These are phyloP conservation scores for Fusarium sulawesiense DNA, from an alignment of 2,329 filamentous ascomycete genomes.

Conservation along the genomic window DNA sequence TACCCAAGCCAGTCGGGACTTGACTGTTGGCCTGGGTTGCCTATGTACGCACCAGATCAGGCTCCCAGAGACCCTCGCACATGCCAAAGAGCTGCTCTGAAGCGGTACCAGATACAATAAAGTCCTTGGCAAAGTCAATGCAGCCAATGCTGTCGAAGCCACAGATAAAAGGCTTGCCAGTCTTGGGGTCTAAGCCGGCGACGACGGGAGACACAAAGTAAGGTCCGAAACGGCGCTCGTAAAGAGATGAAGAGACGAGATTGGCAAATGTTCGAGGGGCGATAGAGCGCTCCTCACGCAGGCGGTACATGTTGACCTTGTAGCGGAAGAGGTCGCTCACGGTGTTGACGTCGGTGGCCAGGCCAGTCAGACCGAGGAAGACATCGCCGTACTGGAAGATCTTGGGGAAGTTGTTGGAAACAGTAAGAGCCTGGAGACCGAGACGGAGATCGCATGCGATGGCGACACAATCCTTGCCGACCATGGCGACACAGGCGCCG, in stretches of 20 bases:
- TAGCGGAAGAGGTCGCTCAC: conserved; percentile 98
- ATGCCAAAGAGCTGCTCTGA: conserved; percentile 99
- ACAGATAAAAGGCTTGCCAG: conserved; percentile 95
- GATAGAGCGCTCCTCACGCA: conserved; percentile 97
- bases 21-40: background rate
- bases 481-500: conserved; percentile 98
- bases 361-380: conserved; percentile 94
- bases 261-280: conserved; percentile 95
- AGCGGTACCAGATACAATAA: conserved; percentile 96
- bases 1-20: background rate
- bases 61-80: conserved; percentile 98
- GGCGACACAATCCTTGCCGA: conserved; percentile 99
- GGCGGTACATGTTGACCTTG: conserved; percentile 99
- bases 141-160: conserved; percentile 99
- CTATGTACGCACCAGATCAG: conserved; percentile 80
- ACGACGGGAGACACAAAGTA: conserved; percentile 97
- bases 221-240: conserved; percentile 95
- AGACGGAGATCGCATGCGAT: conserved; percentile 99
- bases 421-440: conserved; percentile 93
- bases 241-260: conserved; percentile 88
- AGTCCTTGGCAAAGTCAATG: conserved; percentile 99
- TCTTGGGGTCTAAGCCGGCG: conserved; percentile 94
- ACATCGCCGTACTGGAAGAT: conserved; percentile 97
- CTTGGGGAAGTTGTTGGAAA: conserved; percentile 99
- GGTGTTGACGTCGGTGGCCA: conserved; percentile 94